Evolutionary conservation across 345 rosid genomes (phyloP).

Genomic region (Salix purpurea): DNA sequence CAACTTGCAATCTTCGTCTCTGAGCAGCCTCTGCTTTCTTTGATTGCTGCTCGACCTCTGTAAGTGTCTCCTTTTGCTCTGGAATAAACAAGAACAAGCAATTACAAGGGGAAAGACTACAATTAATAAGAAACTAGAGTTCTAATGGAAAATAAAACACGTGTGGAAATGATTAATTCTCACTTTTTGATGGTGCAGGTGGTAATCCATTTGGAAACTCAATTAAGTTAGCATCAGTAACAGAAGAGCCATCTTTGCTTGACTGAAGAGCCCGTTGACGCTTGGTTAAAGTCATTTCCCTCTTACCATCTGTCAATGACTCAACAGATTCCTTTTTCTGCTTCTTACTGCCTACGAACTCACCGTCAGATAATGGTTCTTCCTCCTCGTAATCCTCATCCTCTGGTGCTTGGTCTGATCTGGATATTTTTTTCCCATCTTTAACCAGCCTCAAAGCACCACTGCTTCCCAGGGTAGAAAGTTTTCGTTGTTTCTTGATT

Average conservation of each 20-base stretch:
- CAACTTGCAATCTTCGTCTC: slow-evolving; percentile 79
- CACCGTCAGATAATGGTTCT: slow-evolving; percentile 46
- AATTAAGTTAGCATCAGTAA: slow-evolving; percentile 44
- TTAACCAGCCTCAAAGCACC: slow-evolving; percentile 34
- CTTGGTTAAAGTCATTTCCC: slow-evolving; percentile 69
- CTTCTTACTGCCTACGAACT: slow-evolving; percentile 43
- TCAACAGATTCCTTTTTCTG: slow-evolving; percentile 60
- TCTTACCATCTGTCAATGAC: slow-evolving; percentile 46
- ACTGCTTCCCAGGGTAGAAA: slow-evolving; percentile 47
- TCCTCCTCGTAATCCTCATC: slow-evolving; percentile 62
- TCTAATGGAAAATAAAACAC: neutral
- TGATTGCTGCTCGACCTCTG: slow-evolving; percentile 78
- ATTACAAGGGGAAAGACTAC: neutral
- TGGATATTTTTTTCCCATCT: slow-evolving; percentile 54
- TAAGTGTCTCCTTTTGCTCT: slow-evolving; percentile 85
- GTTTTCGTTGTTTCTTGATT: slow-evolving; percentile 51
- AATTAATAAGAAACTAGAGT: slow-evolving; percentile 9
- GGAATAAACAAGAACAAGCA: slow-evolving; percentile 13
- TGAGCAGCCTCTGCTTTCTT: slow-evolving; percentile 95
- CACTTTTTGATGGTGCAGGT: slow-evolving; percentile 88
- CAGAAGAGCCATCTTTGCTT: slow-evolving; percentile 50
- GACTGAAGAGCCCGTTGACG: slow-evolving; percentile 94
- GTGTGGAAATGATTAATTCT: slow-evolving; percentile 20
- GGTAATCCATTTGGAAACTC: slow-evolving; percentile 94
- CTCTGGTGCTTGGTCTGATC: slow-evolving; percentile 39